Conservation (phyloP, 768 basidiomycete genomes). For the Pulveroboletus sp. region DNA sequence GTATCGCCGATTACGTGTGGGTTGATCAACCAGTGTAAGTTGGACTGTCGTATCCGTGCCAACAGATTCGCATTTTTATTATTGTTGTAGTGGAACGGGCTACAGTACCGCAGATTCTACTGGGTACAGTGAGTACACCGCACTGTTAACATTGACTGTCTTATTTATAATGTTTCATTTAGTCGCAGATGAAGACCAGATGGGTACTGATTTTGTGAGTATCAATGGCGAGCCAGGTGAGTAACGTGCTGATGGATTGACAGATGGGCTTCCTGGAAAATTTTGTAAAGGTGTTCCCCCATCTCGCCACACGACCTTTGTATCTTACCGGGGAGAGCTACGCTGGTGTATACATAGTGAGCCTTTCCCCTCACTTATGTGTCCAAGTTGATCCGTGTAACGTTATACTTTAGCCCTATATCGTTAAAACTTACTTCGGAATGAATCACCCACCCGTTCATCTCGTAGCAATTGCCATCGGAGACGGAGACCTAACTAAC, state of each 20-base stretch:
- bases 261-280: constrained; percentile 69
- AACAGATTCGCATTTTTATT: not conserved
- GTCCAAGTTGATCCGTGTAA: not conserved
- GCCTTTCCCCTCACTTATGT: constrained; percentile 8
- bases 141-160: not conserved
- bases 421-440: constrained; percentile 65
- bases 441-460: constrained; percentile 62
- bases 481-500: constrained; percentile 59
- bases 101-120: not conserved
- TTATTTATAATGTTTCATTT: not conserved
- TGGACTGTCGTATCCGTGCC: not conserved
- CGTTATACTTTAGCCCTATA: constrained; percentile 57
- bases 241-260: not conserved
- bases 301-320: constrained; percentile 58
- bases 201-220: not conserved
- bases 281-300: constrained; percentile 69
- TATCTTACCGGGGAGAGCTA: constrained; percentile 70
- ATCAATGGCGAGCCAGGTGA: not conserved
- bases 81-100: constrained; percentile 18
- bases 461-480: constrained; percentile 63
- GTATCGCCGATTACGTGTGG: constrained; percentile 57
- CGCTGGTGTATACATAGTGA: constrained; percentile 62
- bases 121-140: not conserved
- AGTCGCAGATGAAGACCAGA: not conserved
- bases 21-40: constrained; percentile 65